Base-by-base conservation (phyloP, 1,139 yeast genomes). In the Geotrichum candidum region DNA sequence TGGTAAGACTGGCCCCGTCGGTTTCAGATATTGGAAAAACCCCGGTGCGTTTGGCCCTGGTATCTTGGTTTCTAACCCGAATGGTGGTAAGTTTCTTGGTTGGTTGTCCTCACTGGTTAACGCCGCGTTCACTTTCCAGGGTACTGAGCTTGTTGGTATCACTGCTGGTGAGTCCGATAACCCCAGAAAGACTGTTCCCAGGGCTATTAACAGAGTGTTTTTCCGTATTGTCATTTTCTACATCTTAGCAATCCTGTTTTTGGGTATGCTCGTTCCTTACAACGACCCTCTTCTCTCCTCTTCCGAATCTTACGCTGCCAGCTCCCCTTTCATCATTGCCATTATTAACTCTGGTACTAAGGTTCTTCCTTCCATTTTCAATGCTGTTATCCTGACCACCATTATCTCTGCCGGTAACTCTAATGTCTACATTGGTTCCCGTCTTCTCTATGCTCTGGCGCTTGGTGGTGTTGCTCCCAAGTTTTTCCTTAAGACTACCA, bases 61-160 rank as follows among this genome's bases (percentile, higher is more conserved):
- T 11, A 84, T 85, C 0, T 87, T 87, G 71, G 82, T 85, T 13
- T 4, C 13, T 1, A 59, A 59, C 35, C 23, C 18, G n/a, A 6
- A 53, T 22, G 51, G 60, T 31, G 77, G 83, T 63, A 87, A 86
- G 0, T 82, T 80, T 70, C 76, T 75, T 60, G 84, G 84, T 38
- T 80, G 81, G 58, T 79, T 81, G 52, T 73, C 81, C 1, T 81
- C 80, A 6, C 80, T 81, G 69, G 80, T 85, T 51, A 82, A 87
- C 25, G 87, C 90, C 1, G 78, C 87, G 33, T 85, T 84, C 72
- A 86, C 89, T 6, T 84, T 81, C 68, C 89, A 89, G 66, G 90
- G 90, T 55, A 81, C 86, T 2, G 90, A 86, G 71, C 77, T 84
- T 9, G 81, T 86, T 59, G 82, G 87, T 23, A 77, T 86, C 65